Percentiles rank a stretch among this genome's conserved stretches.
phyloP scores from a whole-genome alignment of 169 alveolate species.

The Plasmodium cynomolgi region DNA sequence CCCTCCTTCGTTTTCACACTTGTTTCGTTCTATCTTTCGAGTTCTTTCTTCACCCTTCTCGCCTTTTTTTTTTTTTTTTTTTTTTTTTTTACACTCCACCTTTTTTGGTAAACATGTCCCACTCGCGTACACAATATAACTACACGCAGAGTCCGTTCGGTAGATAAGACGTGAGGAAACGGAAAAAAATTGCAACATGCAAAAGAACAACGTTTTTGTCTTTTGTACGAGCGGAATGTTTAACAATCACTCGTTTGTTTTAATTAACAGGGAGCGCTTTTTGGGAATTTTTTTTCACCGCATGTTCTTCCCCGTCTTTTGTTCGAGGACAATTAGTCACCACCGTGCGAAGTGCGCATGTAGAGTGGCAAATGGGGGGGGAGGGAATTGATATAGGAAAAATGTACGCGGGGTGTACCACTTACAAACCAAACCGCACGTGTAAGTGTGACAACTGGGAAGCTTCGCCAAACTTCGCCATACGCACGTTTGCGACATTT shows the following conservation, averaged over 20 bases:
- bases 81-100: not conserved
- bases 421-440: not conserved
- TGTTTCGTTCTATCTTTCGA: not conserved
- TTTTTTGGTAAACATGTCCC: not conserved
- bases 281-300: not conserved
- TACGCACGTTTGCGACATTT: not conserved
- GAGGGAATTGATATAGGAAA: not conserved
- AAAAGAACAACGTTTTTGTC: not conserved
- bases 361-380: not conserved
- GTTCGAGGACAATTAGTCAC: not conserved
- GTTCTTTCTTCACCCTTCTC: not conserved
- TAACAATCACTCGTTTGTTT: conserved; percentile 13
- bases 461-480: not conserved
- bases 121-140: not conserved
- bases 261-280: not conserved
- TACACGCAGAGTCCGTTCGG: not conserved
- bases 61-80: not conserved
- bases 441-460: not conserved
- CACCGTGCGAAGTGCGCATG: not conserved
- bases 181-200: not conserved
- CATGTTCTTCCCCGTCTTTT: not conserved
- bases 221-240: conserved; percentile 1
- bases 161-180: not conserved
- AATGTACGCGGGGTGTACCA: not conserved
- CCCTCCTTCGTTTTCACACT: not conserved